Evolutionary conservation across 164 flowering plant genomes (phyloP), one percentile per base, ranked within the genome.

Genomic region (Cinnamomum chago): DNA sequence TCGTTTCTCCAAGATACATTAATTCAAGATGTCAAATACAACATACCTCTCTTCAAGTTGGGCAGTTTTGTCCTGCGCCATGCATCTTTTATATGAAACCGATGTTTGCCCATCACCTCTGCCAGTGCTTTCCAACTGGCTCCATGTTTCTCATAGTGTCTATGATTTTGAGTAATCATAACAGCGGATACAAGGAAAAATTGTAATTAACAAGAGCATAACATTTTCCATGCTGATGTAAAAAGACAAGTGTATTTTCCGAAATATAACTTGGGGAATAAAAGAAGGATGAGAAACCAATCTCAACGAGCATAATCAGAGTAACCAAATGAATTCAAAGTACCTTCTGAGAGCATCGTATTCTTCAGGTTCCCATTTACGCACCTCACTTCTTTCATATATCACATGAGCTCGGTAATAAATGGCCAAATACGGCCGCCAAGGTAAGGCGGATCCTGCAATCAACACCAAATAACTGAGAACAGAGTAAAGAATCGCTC

Each of bases 31-130:
- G n/a, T 40, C 23, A 68, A 50, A 13, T 50, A 27, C 5, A 50
- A 74, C 15, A 40, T 22, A 79, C 84, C 84, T 50, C 17, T 82
- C 67, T 81, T 88, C 70, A 0, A 0, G 67, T 80, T 72, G 17
- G 78, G 55, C n/a, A 76, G 18, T 60, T 75, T 86, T 55, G 84
- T 78, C 76, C 90, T 83, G 17, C 91, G 87, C 86, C 86, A 90
- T 27, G 87, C 27, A 81, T 88, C 91, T 76, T 88, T 89, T 66
- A 89, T 85, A 78, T 90, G 92, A 62, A 68, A 0, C 76, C 90
- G 75, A 74, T 85, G 80, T 73, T 83, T 92, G 30, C 89, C 89
- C 67, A 87, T 83, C 20, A 33, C 77, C 6, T 75, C 81, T 18
- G 85, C 90, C 72, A 90, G 5, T 7, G 0, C 24, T 77, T 50